Percentiles rank a stretch among this genome's conserved stretches.
Conservation (phyloP, 2,329 filamentous ascomycete genomes). For the Dothiorella sarmentorum region DNA sequence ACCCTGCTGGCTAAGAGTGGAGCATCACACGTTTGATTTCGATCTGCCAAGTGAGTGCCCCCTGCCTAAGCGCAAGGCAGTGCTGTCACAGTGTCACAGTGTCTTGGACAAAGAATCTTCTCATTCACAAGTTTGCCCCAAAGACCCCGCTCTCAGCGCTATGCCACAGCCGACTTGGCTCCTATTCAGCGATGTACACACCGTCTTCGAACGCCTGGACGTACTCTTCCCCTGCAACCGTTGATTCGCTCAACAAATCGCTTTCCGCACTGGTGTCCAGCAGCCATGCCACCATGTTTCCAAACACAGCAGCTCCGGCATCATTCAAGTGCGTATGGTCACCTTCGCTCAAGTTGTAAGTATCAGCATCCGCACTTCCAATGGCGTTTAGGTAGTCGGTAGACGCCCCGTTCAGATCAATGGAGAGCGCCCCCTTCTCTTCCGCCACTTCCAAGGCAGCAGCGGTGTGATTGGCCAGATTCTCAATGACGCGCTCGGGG, state of each 20-base stretch:
- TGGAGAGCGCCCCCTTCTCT: neutral
- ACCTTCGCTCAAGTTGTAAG: neutral
- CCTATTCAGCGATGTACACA: neutral
- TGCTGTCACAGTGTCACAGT: no score
- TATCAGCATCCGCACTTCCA: neutral
- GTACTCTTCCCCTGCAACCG: neutral
- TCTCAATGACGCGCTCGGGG: neutral
- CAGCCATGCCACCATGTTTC: neutral
- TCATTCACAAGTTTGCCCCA: no score
- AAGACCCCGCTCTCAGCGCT: no score
- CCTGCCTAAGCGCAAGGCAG: neutral
- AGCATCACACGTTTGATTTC: neutral
- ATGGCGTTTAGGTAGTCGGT: constrained; percentile 12
- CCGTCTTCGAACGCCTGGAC: neutral
- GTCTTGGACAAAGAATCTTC: no score
- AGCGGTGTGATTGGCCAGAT: constrained; percentile 1
- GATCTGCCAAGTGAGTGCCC: neutral
- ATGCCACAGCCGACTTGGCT: neutral
- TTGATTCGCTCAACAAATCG: neutral
- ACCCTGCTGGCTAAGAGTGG: constrained; percentile 1
- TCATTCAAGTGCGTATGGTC: constrained; percentile 8
- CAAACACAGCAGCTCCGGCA: neutral
- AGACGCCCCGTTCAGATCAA: constrained; percentile 17
- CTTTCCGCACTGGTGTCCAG: neutral
- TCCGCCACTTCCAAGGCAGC: constrained; percentile 1